Evolutionary conservation across 495 filamentous ascomycete species (phyloP).

Genomic region (Cladorrhinum samala): DNA sequence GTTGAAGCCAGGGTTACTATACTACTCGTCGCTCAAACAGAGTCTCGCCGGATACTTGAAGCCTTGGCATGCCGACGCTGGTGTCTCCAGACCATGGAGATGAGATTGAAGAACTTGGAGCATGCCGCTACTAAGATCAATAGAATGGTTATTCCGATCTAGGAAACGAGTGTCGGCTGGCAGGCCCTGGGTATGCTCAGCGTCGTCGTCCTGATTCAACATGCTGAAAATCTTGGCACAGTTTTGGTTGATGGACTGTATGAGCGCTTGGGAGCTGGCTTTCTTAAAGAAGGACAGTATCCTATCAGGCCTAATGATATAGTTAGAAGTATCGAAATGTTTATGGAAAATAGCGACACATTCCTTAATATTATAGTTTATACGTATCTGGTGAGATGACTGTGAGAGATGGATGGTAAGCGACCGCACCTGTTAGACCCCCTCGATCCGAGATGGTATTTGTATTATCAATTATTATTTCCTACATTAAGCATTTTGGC

Average conservation of each 20-base stretch:
- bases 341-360: neutral
- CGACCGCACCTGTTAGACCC: neutral
- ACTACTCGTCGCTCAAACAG: neutral
- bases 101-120: neutral
- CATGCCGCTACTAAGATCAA: neutral
- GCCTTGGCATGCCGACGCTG: neutral
- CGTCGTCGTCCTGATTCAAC: neutral
- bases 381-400: neutral
- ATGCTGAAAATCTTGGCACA: neutral
- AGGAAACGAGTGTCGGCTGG: neutral
- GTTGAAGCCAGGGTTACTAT: neutral
- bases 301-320: neutral
- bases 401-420: too few species aligned
- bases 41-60: neutral
- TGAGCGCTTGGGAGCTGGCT: neutral
- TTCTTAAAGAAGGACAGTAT: neutral
- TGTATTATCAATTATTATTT: too few species aligned
- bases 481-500: neutral
- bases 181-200: neutral
- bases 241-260: neutral
- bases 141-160: neutral
- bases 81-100: neutral
- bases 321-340: neutral
- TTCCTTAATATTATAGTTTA: neutral
- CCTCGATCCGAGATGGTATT: too few species aligned